Percentiles rank a stretch among this genome's conserved stretches.
These are phyloP conservation scores for Neurospora sp. DNA, from an alignment of 495 filamentous ascomycete species.

Conservation along the genomic window DNA sequence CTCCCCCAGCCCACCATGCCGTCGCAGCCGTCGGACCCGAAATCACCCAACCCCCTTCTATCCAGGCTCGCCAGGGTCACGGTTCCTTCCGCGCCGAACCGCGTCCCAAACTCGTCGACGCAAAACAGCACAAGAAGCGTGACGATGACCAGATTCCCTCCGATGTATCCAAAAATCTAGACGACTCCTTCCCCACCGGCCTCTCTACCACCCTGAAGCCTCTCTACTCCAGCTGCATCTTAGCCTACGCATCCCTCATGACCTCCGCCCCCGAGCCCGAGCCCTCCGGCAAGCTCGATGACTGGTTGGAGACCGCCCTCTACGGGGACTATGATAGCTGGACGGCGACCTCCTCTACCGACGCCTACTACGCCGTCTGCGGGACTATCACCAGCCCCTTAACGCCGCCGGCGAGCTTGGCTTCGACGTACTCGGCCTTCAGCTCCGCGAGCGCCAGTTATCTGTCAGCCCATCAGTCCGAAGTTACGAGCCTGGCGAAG, in stretches of 20 bases:
- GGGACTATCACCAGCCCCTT: neutral
- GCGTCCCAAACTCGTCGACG: neutral
- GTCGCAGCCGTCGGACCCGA: neutral
- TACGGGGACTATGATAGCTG: neutral
- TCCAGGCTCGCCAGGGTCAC: neutral
- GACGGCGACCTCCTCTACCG: neutral
- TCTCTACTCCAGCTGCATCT: neutral
- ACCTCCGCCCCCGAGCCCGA: neutral
- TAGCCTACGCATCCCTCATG: neutral
- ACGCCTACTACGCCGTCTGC: neutral
- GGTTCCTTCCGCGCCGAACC: neutral
- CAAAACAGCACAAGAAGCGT: neutral
- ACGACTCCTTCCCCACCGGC: neutral
- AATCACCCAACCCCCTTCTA: neutral
- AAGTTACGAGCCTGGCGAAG: neutral
- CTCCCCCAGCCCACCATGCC: neutral
- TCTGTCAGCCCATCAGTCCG: neutral
- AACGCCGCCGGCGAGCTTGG: neutral
- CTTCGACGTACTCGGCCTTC: neutral
- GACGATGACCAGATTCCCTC: neutral
- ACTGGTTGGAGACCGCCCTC: neutral
- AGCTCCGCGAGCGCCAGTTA: neutral
- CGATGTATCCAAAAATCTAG: neutral
- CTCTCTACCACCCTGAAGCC: neutral
- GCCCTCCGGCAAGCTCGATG: neutral